These are phyloP conservation scores for Aspergillus baeticus DNA, from an alignment of 495 filamentous ascomycete species.

Conservation along the genomic window DNA sequence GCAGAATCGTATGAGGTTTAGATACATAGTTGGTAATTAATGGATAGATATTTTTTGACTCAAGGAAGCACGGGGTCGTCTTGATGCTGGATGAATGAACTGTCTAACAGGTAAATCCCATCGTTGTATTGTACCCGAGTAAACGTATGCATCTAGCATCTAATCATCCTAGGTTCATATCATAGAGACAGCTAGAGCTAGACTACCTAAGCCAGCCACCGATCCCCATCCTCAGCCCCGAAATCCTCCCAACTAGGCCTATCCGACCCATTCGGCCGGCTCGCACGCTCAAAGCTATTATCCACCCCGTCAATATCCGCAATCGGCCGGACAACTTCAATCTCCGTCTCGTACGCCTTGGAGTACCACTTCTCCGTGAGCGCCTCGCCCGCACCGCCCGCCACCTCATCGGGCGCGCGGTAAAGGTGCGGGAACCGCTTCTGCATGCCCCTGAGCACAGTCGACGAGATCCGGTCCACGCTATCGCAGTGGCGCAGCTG, in stretches of 20 bases:
- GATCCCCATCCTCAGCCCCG: slow-evolving; percentile 25
- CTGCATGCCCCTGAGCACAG: slow-evolving; percentile 63
- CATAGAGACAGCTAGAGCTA: too few relatives aligned
- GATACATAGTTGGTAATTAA: too few relatives aligned
- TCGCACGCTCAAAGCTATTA: slow-evolving; percentile 39
- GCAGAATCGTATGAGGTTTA: too few relatives aligned
- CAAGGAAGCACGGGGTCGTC: too few relatives aligned
- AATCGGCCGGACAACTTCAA: slow-evolving; percentile 41
- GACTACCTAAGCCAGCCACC: slow-evolving; percentile 2
- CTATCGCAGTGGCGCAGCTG: slow-evolving; percentile 65
- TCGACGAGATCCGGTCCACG: slow-evolving; percentile 68
- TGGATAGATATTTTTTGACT: too few relatives aligned
- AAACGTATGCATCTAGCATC: background rate
- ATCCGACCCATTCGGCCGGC: slow-evolving; percentile 43
- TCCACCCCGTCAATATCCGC: slow-evolving; percentile 39
- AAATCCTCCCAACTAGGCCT: slow-evolving; percentile 38
- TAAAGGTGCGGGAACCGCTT: slow-evolving; percentile 43
- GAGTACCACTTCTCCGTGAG: slow-evolving; percentile 44
- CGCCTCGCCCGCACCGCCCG: slow-evolving; percentile 19
- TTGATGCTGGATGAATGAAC: too few relatives aligned
- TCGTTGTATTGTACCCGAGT: too few relatives aligned
- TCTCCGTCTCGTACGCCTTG: slow-evolving; percentile 36
- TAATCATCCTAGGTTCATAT: too few relatives aligned
- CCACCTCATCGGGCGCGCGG: slow-evolving; percentile 13
- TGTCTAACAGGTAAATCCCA: too few relatives aligned